Evolutionary conservation across 768 basidiomycete genomes (phyloP), one percentile per base, ranked within the genome.

Genomic region (Cubamyces lactineus): DNA sequence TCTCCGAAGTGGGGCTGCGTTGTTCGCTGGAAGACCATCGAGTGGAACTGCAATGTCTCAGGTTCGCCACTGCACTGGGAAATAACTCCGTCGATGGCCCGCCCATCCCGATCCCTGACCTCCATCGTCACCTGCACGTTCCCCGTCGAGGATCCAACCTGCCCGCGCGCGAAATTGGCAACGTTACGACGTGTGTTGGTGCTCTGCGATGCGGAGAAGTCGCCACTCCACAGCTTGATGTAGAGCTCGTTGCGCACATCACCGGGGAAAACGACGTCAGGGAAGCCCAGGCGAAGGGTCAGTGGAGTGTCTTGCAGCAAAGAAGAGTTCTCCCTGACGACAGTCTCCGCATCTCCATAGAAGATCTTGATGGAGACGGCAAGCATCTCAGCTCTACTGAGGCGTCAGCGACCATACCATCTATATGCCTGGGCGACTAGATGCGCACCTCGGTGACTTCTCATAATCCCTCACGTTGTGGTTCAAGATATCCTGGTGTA

Each of bases 211-310:
- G 84, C 76, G 2, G 81, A 76, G 71, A 98, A 98, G 64, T 94
- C 91, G 41, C 93, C 96, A 57, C 87, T 89, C 95, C 95, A 98
- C 0, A 98, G 83, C 73, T 97, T 97, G 78, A 98, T 84, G 74
- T 98, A 98, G 13, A 98, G 81, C 66, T 98, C 96, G 69, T 98
- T 98, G 16, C 96, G 87, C n/a, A 86, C 76, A 63, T 92, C 90
- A 7, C 91, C 92, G 3, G 96, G 96, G 71, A 95, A 95, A 9
- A 96, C 95, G 7, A 97, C 95, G 67, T 98, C 96, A 0, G 96
- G 92, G 72, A 98, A 98, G 30, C 94, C 94, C 38, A 98, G 86
- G 3, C 94, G 90, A 13, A 89, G 77, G 1, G 94, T 95, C 48
- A 88, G 83, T 0, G 96, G 91, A 9, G 86, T 84, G 66, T 90